Percentiles rank a stretch among this genome's conserved stretches.
These are phyloP conservation scores for Hemerocallis citrina DNA, from an alignment of 106 monocot species.

Conservation along the genomic window DNA sequence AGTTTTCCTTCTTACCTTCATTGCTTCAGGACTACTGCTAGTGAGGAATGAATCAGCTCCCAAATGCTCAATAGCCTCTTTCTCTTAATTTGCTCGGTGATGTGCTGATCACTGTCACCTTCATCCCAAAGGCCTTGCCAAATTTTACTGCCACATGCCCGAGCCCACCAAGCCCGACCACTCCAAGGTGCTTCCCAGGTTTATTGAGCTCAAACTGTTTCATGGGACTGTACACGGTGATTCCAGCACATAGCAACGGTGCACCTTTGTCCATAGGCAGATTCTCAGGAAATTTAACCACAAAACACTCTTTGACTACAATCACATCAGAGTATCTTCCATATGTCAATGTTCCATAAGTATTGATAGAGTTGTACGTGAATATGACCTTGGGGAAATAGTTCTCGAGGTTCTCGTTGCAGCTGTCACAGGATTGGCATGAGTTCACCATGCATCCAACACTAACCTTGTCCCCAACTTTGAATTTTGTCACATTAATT, in stretches of 20 bases:
- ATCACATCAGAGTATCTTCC: slow-evolving; percentile 58
- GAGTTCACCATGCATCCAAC: slow-evolving; percentile 16
- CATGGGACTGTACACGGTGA: slow-evolving; percentile 77
- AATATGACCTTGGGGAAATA: slow-evolving; percentile 10
- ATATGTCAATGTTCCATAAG: slow-evolving; percentile 35
- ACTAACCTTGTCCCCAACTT: slow-evolving; percentile 2
- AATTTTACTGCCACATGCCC: slow-evolving; percentile 79
- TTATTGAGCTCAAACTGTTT: slow-evolving; percentile 38
- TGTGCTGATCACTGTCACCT: slow-evolving; percentile 71
- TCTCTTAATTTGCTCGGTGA: slow-evolving; percentile 40
- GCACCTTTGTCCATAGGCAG: slow-evolving; percentile 59
- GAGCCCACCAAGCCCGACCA: slow-evolving; percentile 68
- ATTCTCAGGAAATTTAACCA: slow-evolving; percentile 41
- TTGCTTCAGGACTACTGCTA: neutral
- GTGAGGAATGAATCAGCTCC: slow-evolving; percentile 46
- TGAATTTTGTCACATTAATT: slow-evolving; percentile 11
- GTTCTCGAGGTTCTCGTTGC: slow-evolving; percentile 7
- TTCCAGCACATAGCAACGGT: slow-evolving; percentile 71
- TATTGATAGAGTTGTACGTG: slow-evolving; percentile 35
- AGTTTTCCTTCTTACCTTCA: neutral
- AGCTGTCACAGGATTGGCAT: slow-evolving; percentile 6
- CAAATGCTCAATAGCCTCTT: slow-evolving; percentile 44
- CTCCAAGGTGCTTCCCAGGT: slow-evolving; percentile 61
- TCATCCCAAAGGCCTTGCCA: slow-evolving; percentile 73
- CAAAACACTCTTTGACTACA: slow-evolving; percentile 52